phyloP scores from a whole-genome alignment of 2,329 filamentous ascomycete species.

The Stemphylium beticola region DNA sequence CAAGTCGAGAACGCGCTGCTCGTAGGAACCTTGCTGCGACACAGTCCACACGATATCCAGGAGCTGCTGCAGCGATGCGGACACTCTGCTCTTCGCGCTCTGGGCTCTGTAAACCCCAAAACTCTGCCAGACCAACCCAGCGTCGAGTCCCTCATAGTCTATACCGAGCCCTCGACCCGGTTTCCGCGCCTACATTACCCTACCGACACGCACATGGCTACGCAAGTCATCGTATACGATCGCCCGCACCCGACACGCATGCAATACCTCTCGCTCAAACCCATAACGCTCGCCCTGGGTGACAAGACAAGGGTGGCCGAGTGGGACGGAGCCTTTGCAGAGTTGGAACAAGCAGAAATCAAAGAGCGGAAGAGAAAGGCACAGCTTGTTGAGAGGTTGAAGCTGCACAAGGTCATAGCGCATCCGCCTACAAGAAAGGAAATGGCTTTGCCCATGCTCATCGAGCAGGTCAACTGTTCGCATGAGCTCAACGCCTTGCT shows the following conservation, averaged over 20 bases:
- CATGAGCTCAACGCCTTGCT: slow-evolving; percentile 85
- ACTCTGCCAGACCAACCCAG: slow-evolving; percentile 62
- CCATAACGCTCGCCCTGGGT: slow-evolving; percentile 84
- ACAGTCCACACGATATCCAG: slow-evolving; percentile 77
- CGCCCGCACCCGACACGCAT: slow-evolving; percentile 83
- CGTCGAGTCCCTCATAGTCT: slow-evolving; percentile 71
- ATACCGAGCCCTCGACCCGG: slow-evolving; percentile 56
- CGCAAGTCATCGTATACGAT: slow-evolving; percentile 90
- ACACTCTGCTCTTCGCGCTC: slow-evolving; percentile 79
- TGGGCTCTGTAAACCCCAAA: slow-evolving; percentile 78
- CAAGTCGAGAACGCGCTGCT: slow-evolving; percentile 86
- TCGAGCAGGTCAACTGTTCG: slow-evolving; percentile 95
- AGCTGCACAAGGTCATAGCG: slow-evolving; percentile 82
- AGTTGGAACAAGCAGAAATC: slow-evolving; percentile 74
- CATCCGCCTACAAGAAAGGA: slow-evolving; percentile 83
- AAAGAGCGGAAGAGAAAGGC: slow-evolving; percentile 66
- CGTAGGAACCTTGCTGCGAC: slow-evolving; percentile 81
- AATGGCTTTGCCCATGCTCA: slow-evolving; percentile 76
- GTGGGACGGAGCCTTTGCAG: slow-evolving; percentile 52
- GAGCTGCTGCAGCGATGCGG: slow-evolving; percentile 87
- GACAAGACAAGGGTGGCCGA: slow-evolving; percentile 59
- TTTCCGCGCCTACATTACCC: slow-evolving; percentile 77
- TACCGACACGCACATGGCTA: slow-evolving; percentile 67
- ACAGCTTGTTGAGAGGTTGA: slow-evolving; percentile 82
- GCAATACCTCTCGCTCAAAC: slow-evolving; percentile 93